These are phyloP conservation scores for Leptographium wingfieldii DNA, from an alignment of 2,329 filamentous ascomycete genomes.

Conservation along the genomic window DNA sequence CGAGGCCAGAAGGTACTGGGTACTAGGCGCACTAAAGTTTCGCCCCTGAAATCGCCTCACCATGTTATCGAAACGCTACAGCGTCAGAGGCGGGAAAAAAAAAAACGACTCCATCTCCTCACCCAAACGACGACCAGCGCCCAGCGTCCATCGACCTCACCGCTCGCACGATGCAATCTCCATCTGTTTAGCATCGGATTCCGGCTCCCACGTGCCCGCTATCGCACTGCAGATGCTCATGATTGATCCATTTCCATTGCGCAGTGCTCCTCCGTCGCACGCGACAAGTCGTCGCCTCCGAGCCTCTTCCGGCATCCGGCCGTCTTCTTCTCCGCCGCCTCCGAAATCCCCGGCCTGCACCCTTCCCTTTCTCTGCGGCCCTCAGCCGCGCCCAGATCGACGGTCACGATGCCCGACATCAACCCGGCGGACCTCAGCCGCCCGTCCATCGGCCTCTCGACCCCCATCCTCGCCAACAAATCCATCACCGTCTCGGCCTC, in stretches of 20 bases:
- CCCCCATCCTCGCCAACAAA: constrained; percentile 45
- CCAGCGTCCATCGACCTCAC: constrained; percentile 7
- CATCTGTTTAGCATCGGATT: constrained; percentile 29
- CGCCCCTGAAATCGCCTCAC: not conserved
- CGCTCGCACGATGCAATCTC: constrained; percentile 27
- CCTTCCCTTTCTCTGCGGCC: not conserved
- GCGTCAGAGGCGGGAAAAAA: not conserved
- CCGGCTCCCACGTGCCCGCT: constrained; percentile 28
- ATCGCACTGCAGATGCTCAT: constrained; percentile 31
- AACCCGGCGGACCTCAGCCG: constrained; percentile 57
- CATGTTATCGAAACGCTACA: not conserved
- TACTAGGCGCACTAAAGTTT: not conserved
- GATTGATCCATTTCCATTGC: constrained; percentile 27
- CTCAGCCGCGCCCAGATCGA: not conserved
- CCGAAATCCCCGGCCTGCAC: not conserved
- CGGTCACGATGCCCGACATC: constrained; percentile 49
- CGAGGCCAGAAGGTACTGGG: not conserved
- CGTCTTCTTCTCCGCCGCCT: constrained; percentile 15
- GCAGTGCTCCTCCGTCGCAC: constrained; percentile 32
- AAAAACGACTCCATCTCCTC: not conserved
- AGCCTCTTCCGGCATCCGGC: constrained; percentile 11
- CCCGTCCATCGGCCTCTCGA: constrained; percentile 43
- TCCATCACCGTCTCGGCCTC: constrained; percentile 41
- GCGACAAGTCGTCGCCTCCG: constrained; percentile 23
- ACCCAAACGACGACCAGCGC: not conserved